These are phyloP conservation scores for Myriosclerotinia curreyana DNA, from an alignment of 2,329 filamentous ascomycete genomes.

Conservation along the genomic window DNA sequence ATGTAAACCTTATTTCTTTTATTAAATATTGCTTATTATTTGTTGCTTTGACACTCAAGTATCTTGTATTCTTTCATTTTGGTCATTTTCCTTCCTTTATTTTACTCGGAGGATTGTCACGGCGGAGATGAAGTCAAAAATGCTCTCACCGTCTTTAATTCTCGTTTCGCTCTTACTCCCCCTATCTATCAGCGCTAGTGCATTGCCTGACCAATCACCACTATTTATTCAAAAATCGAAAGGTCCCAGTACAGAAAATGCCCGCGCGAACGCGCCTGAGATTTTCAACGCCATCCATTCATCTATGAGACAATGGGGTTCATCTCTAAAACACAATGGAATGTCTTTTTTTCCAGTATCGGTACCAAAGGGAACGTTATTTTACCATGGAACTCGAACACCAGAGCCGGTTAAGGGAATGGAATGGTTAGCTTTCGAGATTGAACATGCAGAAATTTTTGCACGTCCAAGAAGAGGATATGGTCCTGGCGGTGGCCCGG, in stretches of 20 bases:
- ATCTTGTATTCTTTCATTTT: background rate
- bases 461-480: constrained; percentile 41
- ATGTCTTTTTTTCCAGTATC: constrained; percentile 67
- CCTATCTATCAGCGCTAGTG: constrained; percentile 3
- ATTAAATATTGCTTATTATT: background rate
- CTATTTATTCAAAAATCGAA: background rate
- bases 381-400: constrained; percentile 62
- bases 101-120: background rate
- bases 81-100: background rate
- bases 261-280: constrained; percentile 52
- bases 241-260: constrained; percentile 20
- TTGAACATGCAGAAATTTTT: constrained; percentile 69
- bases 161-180: constrained; percentile 2
- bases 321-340: constrained; percentile 70
- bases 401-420: constrained; percentile 49
- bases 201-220: constrained; percentile 3
- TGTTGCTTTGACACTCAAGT: background rate
- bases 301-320: constrained; percentile 71
- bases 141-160: constrained; percentile 1
- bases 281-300: constrained; percentile 73
- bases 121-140: constrained; percentile 1
- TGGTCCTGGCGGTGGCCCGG: constrained; percentile 22
- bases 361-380: constrained; percentile 59
- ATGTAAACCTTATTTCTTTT: constrained; percentile 3
- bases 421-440: constrained; percentile 75